Conservation (phyloP, 129 eudicot species). For the Scalesia atractyloides region DNA sequence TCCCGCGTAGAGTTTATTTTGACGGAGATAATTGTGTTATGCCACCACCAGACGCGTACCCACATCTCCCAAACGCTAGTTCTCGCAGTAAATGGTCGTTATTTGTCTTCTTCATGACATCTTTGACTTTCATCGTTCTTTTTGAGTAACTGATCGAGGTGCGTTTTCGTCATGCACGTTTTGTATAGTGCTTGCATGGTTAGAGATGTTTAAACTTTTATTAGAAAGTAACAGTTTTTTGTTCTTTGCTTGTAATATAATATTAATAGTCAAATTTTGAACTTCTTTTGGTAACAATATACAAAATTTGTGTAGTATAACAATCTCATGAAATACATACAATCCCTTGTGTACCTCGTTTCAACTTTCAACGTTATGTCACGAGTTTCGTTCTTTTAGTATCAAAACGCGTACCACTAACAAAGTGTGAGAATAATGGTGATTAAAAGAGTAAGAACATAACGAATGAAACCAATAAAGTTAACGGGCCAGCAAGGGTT, state of each 20-base stretch:
- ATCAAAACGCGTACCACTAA: too few species aligned
- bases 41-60: constrained; percentile 99
- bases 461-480: constrained; percentile 27
- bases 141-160: constrained; percentile 42
- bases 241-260: constrained; percentile 26
- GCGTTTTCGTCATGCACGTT: constrained; percentile 26
- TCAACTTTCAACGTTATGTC: too few species aligned
- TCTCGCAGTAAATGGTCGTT: constrained; percentile 43
- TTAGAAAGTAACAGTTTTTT: constrained; percentile 12
- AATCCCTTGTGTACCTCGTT: too few species aligned
- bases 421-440: background rate
- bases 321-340: too few species aligned
- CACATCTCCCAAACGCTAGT: constrained; percentile 74
- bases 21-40: constrained; percentile 96
- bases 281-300: constrained; percentile 5
- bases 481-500: constrained; percentile 24
- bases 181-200: constrained; percentile 41
- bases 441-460: constrained; percentile 31
- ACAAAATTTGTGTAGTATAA: constrained; percentile 2
- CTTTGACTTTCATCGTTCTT: constrained; percentile 41
- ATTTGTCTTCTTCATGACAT: constrained; percentile 39
- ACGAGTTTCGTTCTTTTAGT: too few species aligned
- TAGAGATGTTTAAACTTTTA: constrained; percentile 25
- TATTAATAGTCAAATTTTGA: constrained; percentile 1
- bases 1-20: constrained; percentile 85